Conservation (phyloP, 2,329 filamentous ascomycete species). For the Fusarium bactridioides region DNA sequence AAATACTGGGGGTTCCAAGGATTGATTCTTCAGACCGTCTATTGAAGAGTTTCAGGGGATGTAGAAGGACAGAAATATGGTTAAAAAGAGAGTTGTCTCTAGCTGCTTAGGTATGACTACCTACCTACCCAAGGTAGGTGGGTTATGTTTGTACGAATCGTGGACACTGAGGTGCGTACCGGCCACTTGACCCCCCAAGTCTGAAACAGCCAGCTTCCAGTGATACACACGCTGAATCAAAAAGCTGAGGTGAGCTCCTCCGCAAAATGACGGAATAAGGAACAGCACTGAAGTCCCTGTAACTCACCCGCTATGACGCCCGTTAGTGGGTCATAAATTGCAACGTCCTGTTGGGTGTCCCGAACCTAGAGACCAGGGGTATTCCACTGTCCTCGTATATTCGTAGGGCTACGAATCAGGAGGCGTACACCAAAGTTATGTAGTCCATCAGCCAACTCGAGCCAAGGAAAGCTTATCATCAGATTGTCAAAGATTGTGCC, state of each 20-base stretch:
- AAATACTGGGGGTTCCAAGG: conserved; percentile 11
- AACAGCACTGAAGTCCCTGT: conserved; percentile 14
- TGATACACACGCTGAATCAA: conserved; percentile 7
- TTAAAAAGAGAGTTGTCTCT: background rate
- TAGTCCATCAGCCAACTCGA: background rate
- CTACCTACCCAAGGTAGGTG: background rate
- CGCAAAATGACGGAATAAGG: conserved; percentile 28
- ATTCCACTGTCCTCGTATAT: background rate
- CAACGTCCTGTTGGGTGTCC: conserved; percentile 1
- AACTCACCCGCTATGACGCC: conserved; percentile 27
- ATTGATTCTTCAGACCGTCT: conserved; percentile 2
- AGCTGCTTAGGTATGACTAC: conserved; percentile 1
- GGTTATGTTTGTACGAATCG: background rate
- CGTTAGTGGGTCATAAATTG: conserved; percentile 11
- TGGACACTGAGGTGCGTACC: background rate
- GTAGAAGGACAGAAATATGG: background rate
- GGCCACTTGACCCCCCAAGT: background rate
- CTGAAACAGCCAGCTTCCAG: conserved; percentile 10
- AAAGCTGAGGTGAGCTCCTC: conserved; percentile 25
- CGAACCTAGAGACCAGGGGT: background rate
- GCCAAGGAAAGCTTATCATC: background rate
- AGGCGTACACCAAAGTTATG: background rate
- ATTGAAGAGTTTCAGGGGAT: conserved; percentile 1
- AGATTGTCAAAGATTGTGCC: background rate
- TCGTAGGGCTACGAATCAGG: background rate